Evolutionary conservation across 805 yeast species (phyloP).

Genomic region (Lipomyces spencermartinsiae): DNA sequence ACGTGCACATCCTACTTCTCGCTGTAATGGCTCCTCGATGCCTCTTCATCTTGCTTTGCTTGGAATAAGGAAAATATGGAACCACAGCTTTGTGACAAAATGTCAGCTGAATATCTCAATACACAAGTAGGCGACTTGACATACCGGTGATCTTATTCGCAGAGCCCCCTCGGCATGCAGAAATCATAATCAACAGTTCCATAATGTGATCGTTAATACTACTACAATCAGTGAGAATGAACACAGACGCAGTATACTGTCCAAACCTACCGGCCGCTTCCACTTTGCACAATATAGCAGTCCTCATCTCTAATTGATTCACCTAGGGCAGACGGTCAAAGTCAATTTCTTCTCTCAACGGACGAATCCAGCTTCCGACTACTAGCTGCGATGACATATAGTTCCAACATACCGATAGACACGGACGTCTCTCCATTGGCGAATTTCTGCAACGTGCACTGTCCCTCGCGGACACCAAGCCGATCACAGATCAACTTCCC

Average conservation of each 20-base stretch:
- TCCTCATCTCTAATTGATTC: conserved; percentile 87
- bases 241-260: conserved; percentile 64
- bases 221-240: conserved; percentile 67
- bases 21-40: conserved; percentile 99
- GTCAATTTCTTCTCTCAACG: not conserved
- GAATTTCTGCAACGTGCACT: conserved; percentile 87
- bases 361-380: not conserved
- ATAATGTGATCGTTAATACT: conserved; percentile 88
- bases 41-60: conserved; percentile 97
- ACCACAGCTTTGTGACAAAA: conserved; percentile 67
- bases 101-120: not conserved
- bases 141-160: conserved; percentile 84
- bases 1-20: conserved; percentile 50
- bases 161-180: conserved; percentile 97
- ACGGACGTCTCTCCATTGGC: conserved; percentile 98
- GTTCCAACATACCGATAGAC: conserved; percentile 71
- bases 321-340: conserved; percentile 14
- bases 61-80: conserved; percentile 97
- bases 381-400: not conserved
- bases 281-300: conserved; percentile 42
- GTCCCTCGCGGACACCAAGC: conserved; percentile 92
- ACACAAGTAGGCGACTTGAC: not conserved
- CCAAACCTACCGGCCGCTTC: conserved; percentile 29
- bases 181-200: conserved; percentile 91
- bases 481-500: conserved; percentile 89